Conservation (phyloP, 352 stramenopile species). For the Phytophthora agathidicida region DNA sequence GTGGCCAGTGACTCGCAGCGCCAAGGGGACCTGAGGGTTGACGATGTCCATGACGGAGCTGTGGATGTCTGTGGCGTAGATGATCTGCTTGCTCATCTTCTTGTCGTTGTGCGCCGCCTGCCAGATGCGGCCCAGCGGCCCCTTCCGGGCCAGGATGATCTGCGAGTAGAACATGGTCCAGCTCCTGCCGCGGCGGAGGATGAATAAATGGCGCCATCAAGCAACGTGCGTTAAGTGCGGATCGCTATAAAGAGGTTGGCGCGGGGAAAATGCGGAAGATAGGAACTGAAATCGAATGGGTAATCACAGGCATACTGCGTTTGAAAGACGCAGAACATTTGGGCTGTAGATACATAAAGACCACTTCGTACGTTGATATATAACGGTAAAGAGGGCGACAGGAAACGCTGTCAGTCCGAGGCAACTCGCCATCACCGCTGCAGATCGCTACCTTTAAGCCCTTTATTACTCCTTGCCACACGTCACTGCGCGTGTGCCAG, state of each 20-base stretch:
- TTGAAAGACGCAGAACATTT: too few species aligned
- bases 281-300: too few species aligned
- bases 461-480: too few species aligned
- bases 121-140: conserved; percentile 99
- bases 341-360: too few species aligned
- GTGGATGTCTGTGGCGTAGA: conserved; percentile 98
- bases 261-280: too few species aligned
- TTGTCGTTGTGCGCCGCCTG: conserved; percentile 99
- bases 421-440: too few species aligned
- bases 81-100: conserved; percentile 98
- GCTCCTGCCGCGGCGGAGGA: too few species aligned
- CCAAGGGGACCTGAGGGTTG: conserved; percentile 96
- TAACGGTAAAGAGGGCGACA: background rate
- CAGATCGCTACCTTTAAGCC: too few species aligned
- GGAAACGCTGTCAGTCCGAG: too few species aligned
- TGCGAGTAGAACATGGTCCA: conserved; percentile 99
- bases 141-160: conserved; percentile 99
- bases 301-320: too few species aligned
- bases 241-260: background rate
- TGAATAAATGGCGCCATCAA: conserved; percentile 19
- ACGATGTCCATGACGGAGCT: conserved; percentile 97
- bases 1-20: conserved; percentile 97
- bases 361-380: too few species aligned
- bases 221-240: conserved; percentile 6
- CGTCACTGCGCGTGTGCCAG: conserved; percentile 25